Base-by-base conservation (phyloP, 1,139 yeast species). In the Yamadazyma epiphylla region DNA sequence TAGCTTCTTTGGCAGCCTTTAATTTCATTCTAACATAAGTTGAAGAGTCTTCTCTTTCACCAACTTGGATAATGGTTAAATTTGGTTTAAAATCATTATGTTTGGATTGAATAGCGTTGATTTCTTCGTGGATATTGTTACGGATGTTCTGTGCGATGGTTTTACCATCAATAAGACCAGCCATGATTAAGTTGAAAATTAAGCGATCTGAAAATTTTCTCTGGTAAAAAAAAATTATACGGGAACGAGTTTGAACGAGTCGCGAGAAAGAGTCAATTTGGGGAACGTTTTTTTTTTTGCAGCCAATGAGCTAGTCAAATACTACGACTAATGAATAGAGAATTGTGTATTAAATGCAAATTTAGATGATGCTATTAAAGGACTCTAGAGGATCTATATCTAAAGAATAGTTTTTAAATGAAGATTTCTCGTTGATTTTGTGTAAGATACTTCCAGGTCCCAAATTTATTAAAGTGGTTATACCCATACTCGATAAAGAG, bases 11-110 rank as follows among this genome's bases (percentile, higher is more conserved):
- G 19, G 97, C 96, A 16, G 97, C 96, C 64, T 81, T 85, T 45
- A 86, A 68, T 66, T 91, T 91, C 95, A 91, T 89, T 45, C 81
- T 78, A 35, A 91, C 96, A 60, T 91, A 91, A n/a, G 96, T 85
- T 29, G 86, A 72, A 9, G 96, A 87, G 55, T 91, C 98, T 23
- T 86, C 89, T 51, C 97, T 74, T 29, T 66, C 70, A 28, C 97
- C 97, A 16, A 91, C 94, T 63, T 91, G 98, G 44, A 91, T 71
- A 45, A 91, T 89, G 32, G 86, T 71, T 55, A 91, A 68, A 32
- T 76, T 72, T 22, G 98, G 96, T 45, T 71, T 67, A 64, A 88
- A 89, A 33, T 68, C 70, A 14, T 77, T 67, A 51, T 77, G 73
- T 35, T 64, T 59, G 15, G 64, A 46, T 55, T 82, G 82, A 42